Evolutionary conservation across 352 stramenopile genomes (phyloP), one percentile per base, ranked within the genome.

Genomic region (Phytophthora podocarpi): DNA sequence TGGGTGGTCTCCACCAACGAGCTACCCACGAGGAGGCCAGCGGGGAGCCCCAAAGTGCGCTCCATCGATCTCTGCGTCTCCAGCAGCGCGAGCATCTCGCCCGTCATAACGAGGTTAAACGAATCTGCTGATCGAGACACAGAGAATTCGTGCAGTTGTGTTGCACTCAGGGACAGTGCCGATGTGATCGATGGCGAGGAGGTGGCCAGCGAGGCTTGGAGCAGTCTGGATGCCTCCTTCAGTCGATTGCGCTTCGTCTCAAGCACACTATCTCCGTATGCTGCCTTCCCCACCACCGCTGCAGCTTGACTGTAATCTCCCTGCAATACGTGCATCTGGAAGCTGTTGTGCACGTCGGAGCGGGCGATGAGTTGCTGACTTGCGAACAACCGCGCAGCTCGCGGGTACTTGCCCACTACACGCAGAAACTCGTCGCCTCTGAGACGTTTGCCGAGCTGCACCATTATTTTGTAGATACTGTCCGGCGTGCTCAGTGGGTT

Each of bases 1-100:
- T 87, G 67, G 28, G 89, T 48, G 24, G 76, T 89, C 48, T 89
- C 76, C 24, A 86, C 50, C 10, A 89, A 66, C 0, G 78, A 90
- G 18, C 57, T 64, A 8, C 81, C 74, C 8, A 89, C 65, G 15
- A 90, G 49, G 32, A 77, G 62, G 11, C 78, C 74, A 16, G 80
- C 58, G 7, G 85, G 61, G 26, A 76, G 56, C n/a, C 56, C 66
- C 18, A 90, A 55, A 0, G 53, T 55, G 16, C 66, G 58, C 41
- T 88, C 67, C 13, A 90, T 70, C 0, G 65, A 49, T 32, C 63
- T 56, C 36, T 90, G 78, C 6, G 48, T 69, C 20, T 85, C 64
- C 8, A 88, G 37, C 12, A 90, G 55, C 27, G 67, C 26, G 6
- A 88, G 59, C 64, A 70, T 74, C 16, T 87, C 76, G 36, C 76